Percentiles rank a stretch among this genome's conserved stretches.
These are phyloP conservation scores for Handroanthus guayacan DNA, from an alignment of 257 asterid genomes.

Conservation along the genomic window DNA sequence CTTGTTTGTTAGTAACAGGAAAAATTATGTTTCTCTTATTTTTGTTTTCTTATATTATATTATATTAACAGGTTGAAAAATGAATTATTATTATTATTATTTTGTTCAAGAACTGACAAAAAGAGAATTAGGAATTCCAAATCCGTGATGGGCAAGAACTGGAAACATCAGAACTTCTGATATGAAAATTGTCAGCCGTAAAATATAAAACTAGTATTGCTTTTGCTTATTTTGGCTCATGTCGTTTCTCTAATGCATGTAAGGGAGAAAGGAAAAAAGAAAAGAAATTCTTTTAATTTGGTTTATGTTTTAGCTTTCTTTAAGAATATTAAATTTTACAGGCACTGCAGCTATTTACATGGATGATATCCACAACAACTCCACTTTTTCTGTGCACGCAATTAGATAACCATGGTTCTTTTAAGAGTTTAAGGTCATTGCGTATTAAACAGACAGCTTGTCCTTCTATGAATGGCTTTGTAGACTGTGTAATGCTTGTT, in stretches of 20 bases:
- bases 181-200: not conserved
- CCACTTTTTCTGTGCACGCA: slow-evolving; percentile 19
- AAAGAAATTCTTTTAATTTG: not conserved
- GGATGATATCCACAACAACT: not conserved
- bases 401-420: not conserved
- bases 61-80: not conserved
- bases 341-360: not conserved
- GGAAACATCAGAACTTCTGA: slow-evolving; percentile 33
- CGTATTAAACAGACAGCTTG: slow-evolving; percentile 12
- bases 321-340: slow-evolving; percentile 12
- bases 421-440: not conserved
- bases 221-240: slow-evolving; percentile 4
- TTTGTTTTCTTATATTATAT: not conserved
- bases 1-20: slow-evolving; percentile 32
- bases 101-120: slow-evolving; percentile 33
- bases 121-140: slow-evolving; percentile 26
- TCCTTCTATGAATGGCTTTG: slow-evolving; percentile 3
- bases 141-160: slow-evolving; percentile 35
- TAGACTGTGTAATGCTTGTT: not conserved
- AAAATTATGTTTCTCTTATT: not conserved
- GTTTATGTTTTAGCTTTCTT: not conserved
- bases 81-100: slow-evolving; percentile 22
- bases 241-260: slow-evolving; percentile 1
- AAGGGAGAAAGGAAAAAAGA: not conserved
- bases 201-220: not conserved